Percentiles rank a stretch among this genome's conserved stretches.
These are phyloP conservation scores for Tricholoma flavovirens DNA, from an alignment of 768 basidiomycete species.

Conservation along the genomic window DNA sequence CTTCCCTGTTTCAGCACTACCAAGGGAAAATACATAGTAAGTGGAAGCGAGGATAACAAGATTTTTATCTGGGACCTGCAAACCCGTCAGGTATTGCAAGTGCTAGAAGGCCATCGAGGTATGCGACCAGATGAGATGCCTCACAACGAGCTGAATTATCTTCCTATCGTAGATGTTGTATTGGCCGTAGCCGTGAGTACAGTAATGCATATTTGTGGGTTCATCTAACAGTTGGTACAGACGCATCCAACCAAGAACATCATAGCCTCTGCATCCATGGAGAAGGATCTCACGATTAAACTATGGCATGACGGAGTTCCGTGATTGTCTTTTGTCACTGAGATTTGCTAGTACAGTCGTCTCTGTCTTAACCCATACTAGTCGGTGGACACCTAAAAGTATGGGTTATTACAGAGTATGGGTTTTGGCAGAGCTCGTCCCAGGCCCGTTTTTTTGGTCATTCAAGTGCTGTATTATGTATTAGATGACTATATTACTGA, in stretches of 20 bases:
- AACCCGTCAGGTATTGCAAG: constrained; percentile 67
- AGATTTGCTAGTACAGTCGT: no score
- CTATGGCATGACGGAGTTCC: constrained; percentile 60
- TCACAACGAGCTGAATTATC: not conserved
- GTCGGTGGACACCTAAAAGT: no score
- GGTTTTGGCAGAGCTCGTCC: no score
- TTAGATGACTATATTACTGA: no score
- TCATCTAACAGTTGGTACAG: constrained; percentile 33
- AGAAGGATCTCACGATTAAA: constrained; percentile 80
- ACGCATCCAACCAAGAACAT: constrained; percentile 68
- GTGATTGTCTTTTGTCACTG: not conserved
- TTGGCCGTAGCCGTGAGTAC: constrained; percentile 64
- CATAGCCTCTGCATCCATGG: constrained; percentile 87
- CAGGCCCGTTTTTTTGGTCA: no score
- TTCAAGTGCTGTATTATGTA: no score
- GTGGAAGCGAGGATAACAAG: constrained; percentile 88
- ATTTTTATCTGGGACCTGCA: constrained; percentile 90
- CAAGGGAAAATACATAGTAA: constrained; percentile 65
- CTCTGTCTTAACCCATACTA: no score
- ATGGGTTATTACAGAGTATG: no score
- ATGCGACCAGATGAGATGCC: not conserved
- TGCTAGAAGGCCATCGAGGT: constrained; percentile 81
- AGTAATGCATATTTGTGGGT: constrained; percentile 6
- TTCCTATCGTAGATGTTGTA: constrained; percentile 45
- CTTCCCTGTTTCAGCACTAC: constrained; percentile 60